Evolutionary conservation across 2,329 filamentous ascomycete species (phyloP).

Genomic region (Ophiocordyceps camponoti-saundersi): DNA sequence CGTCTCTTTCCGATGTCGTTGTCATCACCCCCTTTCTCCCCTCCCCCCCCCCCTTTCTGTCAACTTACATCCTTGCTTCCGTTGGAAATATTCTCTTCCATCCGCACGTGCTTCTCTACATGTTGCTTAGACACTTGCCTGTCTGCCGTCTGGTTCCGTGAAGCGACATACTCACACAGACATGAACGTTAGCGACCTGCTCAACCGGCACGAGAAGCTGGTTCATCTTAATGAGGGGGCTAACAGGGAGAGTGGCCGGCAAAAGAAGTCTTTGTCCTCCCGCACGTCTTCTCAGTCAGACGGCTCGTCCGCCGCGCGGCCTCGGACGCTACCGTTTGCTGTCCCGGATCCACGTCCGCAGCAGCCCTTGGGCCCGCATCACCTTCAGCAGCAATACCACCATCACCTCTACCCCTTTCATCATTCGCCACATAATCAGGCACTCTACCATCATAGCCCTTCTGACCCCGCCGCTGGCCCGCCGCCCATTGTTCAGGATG

Average conservation of each 20-base stretch:
- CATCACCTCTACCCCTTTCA: slow-evolving; percentile 4
- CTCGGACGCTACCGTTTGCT: slow-evolving; percentile 23
- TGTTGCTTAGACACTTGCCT: background rate
- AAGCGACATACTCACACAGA: slow-evolving; percentile 20
- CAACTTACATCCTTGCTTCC: background rate
- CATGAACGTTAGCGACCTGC: slow-evolving; percentile 46
- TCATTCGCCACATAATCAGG: slow-evolving; percentile 3
- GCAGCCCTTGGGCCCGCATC: background rate
- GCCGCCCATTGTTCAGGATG: slow-evolving; percentile 25
- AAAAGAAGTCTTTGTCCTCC: slow-evolving; percentile 29
- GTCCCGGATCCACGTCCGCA: slow-evolving; percentile 5
- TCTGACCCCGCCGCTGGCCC: slow-evolving; percentile 17
- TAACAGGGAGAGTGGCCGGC: slow-evolving; percentile 33
- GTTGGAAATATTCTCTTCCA: background rate
- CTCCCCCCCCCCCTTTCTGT: slow-evolving; percentile 4
- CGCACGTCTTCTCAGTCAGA: slow-evolving; percentile 27
- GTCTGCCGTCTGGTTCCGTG: background rate
- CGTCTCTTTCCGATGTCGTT: background rate
- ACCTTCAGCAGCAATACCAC: slow-evolving; percentile 1
- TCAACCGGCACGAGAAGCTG: slow-evolving; percentile 47
- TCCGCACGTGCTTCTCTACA: background rate
- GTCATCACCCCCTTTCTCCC: background rate
- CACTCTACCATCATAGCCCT: slow-evolving; percentile 22
- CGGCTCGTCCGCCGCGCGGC: slow-evolving; percentile 5
- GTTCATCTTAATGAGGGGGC: slow-evolving; percentile 41